Evolutionary conservation across 2,329 filamentous ascomycete genomes (phyloP), one percentile per base, ranked within the genome.

Genomic region (Trichoderma gracile): DNA sequence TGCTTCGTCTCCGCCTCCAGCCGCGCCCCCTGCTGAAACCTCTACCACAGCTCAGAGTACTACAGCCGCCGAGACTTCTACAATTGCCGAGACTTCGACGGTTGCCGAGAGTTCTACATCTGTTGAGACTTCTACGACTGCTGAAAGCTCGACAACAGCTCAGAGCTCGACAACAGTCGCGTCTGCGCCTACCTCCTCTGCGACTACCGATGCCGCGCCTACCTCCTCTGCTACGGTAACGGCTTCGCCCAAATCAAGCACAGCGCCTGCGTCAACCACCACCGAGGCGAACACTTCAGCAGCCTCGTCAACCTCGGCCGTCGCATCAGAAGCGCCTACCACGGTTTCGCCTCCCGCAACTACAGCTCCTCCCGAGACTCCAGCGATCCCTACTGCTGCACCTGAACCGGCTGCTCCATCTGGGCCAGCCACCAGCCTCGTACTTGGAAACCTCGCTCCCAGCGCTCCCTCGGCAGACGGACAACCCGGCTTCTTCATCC

Each of bases 351-450:
- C 27, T 38, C 14, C 58, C 7, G 45, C 58, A 3, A 50, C 19
- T 21, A 19, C 38, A 15, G n/a, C 50, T 27, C 15, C 21, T 49
- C 30, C 56, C n/a, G 33, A 33, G 9, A 59, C 19, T 4, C 10
- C 56, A 6, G 9, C 27, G 19, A 9, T 33, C 6, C 45, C 56
- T 47, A 33, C 21, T 3, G 15, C 5, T 40, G 19, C 40, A 7
- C 49, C 59, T 2, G 23, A 23, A 38, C 5, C 59, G 1, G 59
- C 25, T 12, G 59, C 42, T 14, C 49, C 59, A 25, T 5, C 40
- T 9, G 25, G 43, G 30, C 60, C 60, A 42, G 53, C 30, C 52
- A 63, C 27, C 46, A 64, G 21, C 23, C 61, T 64, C n/a, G 54
- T 38, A 10, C 61, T 64, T 4, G 61, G 61, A 9, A 58, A 21